phyloP scores from a whole-genome alignment of 352 stramenopile genomes.

The Elongisporangium undulatum region DNA sequence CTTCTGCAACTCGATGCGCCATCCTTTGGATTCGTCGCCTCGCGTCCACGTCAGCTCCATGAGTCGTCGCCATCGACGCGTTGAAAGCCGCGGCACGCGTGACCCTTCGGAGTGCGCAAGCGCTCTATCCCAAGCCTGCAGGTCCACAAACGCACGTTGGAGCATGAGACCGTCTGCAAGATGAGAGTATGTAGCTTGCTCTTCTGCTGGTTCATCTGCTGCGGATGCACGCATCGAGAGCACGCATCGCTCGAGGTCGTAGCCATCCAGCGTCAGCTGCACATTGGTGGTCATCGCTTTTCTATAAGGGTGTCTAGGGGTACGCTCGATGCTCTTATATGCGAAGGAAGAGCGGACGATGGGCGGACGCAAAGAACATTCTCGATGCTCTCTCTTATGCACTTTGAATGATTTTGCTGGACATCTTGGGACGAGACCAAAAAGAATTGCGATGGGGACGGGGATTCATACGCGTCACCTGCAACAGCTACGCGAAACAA shows the following conservation, averaged over 20 bases:
- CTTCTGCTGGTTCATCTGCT: background rate
- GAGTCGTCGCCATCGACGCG: constrained; percentile 51
- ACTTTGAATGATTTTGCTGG: no score
- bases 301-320: no score
- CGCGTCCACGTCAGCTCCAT: constrained; percentile 44
- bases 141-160: constrained; percentile 32
- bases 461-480: no score
- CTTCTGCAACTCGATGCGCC: constrained; percentile 61
- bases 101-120: constrained; percentile 11
- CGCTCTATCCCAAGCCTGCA: constrained; percentile 38
- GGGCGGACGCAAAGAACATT: no score
- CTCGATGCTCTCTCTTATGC: no score
- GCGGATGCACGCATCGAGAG: background rate
- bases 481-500: no score
- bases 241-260: background rate
- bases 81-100: constrained; percentile 34
- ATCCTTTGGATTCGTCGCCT: constrained; percentile 31
- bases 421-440: no score
- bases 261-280: background rate
- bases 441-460: no score
- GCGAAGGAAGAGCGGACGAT: no score
- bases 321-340: no score
- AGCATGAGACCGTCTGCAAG: constrained; percentile 4
- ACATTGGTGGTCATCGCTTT: background rate
- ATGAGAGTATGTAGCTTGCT: background rate